Evolutionary conservation across 257 asterid genomes (phyloP).

Genomic region (Petunia secreta): DNA sequence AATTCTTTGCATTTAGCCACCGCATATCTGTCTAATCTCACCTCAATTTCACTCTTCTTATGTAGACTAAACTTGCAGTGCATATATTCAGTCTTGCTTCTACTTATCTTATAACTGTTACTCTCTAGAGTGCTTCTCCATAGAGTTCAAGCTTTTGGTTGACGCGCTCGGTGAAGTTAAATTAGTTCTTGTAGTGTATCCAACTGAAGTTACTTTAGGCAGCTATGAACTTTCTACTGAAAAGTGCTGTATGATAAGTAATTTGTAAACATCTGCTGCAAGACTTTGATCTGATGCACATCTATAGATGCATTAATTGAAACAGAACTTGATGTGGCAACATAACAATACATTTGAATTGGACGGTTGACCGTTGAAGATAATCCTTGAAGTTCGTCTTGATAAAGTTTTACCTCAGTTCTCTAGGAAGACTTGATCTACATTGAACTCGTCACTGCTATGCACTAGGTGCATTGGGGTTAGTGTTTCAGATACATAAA

Average conservation of each 20-base stretch:
- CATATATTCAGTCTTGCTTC: too few species aligned
- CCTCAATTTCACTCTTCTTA: too few species aligned
- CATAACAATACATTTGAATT: neutral
- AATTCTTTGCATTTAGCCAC: too few species aligned
- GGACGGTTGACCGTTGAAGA: conserved; percentile 11
- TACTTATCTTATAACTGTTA: too few species aligned
- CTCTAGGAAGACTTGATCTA: conserved; percentile 20
- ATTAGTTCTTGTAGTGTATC: conserved; percentile 17
- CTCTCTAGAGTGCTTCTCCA: too few species aligned
- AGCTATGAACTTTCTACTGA: neutral
- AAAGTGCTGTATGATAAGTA: neutral
- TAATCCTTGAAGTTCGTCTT: conserved; percentile 1
- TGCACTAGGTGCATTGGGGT: neutral
- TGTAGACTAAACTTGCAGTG: too few species aligned
- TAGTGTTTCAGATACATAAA: conserved; percentile 6
- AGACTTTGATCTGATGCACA: neutral
- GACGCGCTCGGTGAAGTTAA: neutral
- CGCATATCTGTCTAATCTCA: too few species aligned
- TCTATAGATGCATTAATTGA: neutral
- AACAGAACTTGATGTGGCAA: neutral
- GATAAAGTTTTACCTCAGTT: conserved; percentile 14
- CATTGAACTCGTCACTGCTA: conserved; percentile 18
- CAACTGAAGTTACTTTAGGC: conserved; percentile 16
- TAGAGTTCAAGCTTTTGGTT: too few species aligned
- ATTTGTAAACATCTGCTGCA: conserved; percentile 9